These are phyloP conservation scores for Cicer judaicum DNA, from an alignment of 306 rosid species.

Conservation along the genomic window DNA sequence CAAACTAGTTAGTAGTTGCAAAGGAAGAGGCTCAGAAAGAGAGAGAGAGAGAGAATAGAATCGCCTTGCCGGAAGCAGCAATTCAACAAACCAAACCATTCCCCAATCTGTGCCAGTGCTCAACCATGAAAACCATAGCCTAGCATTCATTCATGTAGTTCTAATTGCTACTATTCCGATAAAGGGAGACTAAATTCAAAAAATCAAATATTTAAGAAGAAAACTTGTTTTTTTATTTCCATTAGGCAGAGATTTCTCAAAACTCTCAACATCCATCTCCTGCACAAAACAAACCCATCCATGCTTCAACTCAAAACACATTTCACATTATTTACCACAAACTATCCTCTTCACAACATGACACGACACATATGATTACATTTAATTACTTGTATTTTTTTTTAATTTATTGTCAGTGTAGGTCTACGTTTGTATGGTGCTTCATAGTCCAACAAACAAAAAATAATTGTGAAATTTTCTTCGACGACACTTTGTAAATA, in stretches of 20 bases:
- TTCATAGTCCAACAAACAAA: too few species aligned
- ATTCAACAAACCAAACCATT: background rate
- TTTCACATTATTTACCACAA: background rate
- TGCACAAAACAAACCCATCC: slow-evolving; percentile 43
- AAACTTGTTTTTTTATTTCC: slow-evolving; percentile 74
- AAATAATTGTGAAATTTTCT: too few species aligned
- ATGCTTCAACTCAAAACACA: background rate
- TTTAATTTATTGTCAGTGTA: too few species aligned
- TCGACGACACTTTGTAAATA: too few species aligned
- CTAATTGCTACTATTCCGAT: too few species aligned
- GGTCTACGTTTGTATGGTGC: too few species aligned
- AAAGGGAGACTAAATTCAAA: too few species aligned
- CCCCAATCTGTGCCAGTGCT: background rate
- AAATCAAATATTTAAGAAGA: slow-evolving; percentile 56
- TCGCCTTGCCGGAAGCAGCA: background rate
- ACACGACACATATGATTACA: too few species aligned
- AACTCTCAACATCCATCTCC: slow-evolving; percentile 75
- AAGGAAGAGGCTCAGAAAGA: slow-evolving; percentile 10
- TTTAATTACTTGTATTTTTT: too few species aligned
- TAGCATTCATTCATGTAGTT: too few species aligned
- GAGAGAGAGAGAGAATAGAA: background rate
- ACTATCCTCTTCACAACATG: too few species aligned
- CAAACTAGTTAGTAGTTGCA: background rate
- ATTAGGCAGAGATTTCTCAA: slow-evolving; percentile 63
- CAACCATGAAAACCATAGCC: background rate